phyloP scores from a whole-genome alignment of 192 early-diverging fungal genomes.

The Dissophora ornata region DNA sequence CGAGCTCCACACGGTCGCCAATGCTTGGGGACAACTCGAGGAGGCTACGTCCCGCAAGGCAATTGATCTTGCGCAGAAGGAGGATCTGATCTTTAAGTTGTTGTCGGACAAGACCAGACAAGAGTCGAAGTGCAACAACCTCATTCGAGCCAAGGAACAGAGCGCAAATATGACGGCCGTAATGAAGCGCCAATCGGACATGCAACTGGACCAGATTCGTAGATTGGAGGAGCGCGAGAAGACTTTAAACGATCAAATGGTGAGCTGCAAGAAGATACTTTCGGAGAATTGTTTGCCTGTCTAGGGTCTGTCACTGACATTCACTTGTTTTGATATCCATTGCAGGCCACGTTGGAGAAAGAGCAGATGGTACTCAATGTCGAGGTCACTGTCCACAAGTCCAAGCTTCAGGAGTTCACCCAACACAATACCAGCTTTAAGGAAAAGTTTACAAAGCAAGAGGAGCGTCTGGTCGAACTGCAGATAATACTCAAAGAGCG shows the following conservation, averaged over 20 bases:
- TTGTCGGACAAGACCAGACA: constrained; percentile 88
- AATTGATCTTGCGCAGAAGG: constrained; percentile 78
- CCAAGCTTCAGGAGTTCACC: constrained; percentile 67
- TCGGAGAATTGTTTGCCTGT: too few relatives aligned
- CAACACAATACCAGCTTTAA: constrained; percentile 70
- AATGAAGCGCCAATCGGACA: constrained; percentile 79
- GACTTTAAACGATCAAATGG: constrained; percentile 72
- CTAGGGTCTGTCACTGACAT: neutral
- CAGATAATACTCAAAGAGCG: constrained; percentile 73
- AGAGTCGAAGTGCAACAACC: constrained; percentile 82
- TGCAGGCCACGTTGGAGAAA: constrained; percentile 68
- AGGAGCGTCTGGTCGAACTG: constrained; percentile 69
- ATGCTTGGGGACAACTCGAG: constrained; percentile 82
- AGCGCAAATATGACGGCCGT: constrained; percentile 72
- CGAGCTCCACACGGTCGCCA: constrained; percentile 75
- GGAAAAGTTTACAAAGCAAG: constrained; percentile 67
- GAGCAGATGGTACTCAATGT: constrained; percentile 68
- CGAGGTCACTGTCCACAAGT: constrained; percentile 62
- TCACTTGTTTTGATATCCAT: neutral
- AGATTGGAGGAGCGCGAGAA: constrained; percentile 86
- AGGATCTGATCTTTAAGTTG: constrained; percentile 81
- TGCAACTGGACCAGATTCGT: constrained; percentile 87
- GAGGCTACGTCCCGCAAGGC: constrained; percentile 86
- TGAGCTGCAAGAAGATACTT: too few relatives aligned
- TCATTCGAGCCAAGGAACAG: constrained; percentile 78